A percentile compares a stretch with the other conserved stretches of the same genome.
Conservation (phyloP, 495 filamentous ascomycete genomes). For the Haplographium delicatum region DNA sequence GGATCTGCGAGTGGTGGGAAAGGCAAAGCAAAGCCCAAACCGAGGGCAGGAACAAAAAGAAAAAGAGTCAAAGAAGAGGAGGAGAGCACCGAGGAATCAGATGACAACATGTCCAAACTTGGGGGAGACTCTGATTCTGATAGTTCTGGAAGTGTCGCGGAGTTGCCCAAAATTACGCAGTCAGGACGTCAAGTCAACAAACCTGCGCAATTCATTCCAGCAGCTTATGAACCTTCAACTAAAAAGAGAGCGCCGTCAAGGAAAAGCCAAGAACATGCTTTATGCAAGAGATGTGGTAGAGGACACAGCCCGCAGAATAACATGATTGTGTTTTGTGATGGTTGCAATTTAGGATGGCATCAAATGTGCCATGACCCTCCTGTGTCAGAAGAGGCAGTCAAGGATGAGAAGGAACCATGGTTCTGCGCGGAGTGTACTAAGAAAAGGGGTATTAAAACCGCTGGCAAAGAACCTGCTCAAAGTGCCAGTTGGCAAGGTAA, state of each 20-base stretch:
- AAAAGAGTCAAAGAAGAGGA: slow-evolving; percentile 41
- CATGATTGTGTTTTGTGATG: slow-evolving; percentile 92
- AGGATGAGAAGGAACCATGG: slow-evolving; percentile 61
- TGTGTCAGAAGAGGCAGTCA: slow-evolving; percentile 65
- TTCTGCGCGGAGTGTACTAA: slow-evolving; percentile 63
- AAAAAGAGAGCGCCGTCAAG: slow-evolving; percentile 40
- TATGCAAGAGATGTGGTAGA: slow-evolving; percentile 76
- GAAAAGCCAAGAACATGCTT: slow-evolving; percentile 43
- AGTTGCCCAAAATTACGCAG: slow-evolving; percentile 64
- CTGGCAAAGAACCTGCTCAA: slow-evolving; percentile 16
- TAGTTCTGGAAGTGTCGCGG: slow-evolving; percentile 43
- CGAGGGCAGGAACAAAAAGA: slow-evolving; percentile 36
- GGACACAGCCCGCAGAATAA: slow-evolving; percentile 71
- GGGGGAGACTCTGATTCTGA: slow-evolving; percentile 44
- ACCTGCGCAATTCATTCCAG: slow-evolving; percentile 64
- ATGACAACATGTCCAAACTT: slow-evolving; percentile 32
- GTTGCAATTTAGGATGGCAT: slow-evolving; percentile 85
- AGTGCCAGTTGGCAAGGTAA: slow-evolving; percentile 41
- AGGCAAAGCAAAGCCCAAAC: slow-evolving; percentile 9
- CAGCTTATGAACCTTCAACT: slow-evolving; percentile 35
- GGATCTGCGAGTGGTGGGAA: slow-evolving; percentile 14
- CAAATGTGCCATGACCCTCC: slow-evolving; percentile 85
- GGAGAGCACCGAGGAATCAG: slow-evolving; percentile 10
- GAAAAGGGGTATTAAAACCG: slow-evolving; percentile 38
- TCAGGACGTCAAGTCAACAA: slow-evolving; percentile 78